Conservation (phyloP, 345 rosid species). For the Lumnitzera racemosa region DNA sequence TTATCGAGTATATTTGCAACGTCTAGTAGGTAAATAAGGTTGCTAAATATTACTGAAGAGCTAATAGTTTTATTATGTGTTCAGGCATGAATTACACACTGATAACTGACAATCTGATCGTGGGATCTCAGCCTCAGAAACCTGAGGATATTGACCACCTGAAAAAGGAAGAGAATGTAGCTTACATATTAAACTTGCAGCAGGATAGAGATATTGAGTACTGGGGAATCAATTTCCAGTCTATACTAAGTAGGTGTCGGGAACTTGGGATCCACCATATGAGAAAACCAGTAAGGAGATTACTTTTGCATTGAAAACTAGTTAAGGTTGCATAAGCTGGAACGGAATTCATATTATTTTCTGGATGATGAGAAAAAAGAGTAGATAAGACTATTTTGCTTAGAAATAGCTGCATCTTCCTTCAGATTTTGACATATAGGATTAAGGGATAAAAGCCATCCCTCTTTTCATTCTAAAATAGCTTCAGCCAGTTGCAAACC, state of each 20-base stretch:
- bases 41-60: neutral
- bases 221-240: slow-evolving; percentile 65
- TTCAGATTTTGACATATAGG: too few species aligned
- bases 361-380: too few species aligned
- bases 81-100: slow-evolving; percentile 87
- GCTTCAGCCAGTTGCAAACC: too few species aligned
- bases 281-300: slow-evolving; percentile 75
- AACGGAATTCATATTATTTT: neutral
- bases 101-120: slow-evolving; percentile 68
- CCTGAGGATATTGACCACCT: slow-evolving; percentile 77
- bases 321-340: neutral
- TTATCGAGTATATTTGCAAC: neutral
- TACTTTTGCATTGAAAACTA: neutral
- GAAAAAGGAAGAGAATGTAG: slow-evolving; percentile 65
- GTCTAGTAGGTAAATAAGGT: neutral
- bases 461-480: too few species aligned
- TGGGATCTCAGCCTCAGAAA: slow-evolving; percentile 90
- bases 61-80: slow-evolving; percentile 6
- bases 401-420: too few species aligned
- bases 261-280: slow-evolving; percentile 64
- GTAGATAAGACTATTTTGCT: too few species aligned
- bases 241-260: slow-evolving; percentile 44
- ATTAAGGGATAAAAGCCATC: too few species aligned
- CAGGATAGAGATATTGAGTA: slow-evolving; percentile 78
- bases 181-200: slow-evolving; percentile 85